phyloP scores from a whole-genome alignment of 495 filamentous ascomycete species.

The Talaromyces adpressus region DNA sequence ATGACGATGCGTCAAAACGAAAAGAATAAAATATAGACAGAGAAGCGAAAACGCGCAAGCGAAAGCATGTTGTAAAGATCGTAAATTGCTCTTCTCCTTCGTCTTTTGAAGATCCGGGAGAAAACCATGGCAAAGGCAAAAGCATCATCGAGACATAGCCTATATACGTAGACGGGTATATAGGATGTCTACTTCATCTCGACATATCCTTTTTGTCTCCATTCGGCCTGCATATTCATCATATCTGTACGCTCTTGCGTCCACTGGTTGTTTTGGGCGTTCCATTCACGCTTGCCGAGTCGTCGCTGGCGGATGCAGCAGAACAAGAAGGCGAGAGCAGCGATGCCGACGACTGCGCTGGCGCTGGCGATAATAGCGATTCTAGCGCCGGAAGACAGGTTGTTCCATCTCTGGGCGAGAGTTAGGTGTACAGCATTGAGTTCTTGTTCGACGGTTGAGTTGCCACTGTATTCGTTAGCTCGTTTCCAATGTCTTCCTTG shows the following conservation, averaged over 20 bases:
- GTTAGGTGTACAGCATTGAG: constrained; percentile 32
- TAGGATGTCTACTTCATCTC: constrained; percentile 8
- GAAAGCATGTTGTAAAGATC: not conserved
- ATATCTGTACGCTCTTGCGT: constrained; percentile 58
- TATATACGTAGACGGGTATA: not conserved
- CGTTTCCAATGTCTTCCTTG: constrained; percentile 1
- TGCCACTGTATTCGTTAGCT: constrained; percentile 40
- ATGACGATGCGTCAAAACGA: not conserved
- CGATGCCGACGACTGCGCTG: constrained; percentile 43
- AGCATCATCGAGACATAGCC: not conserved
- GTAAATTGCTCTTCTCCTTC: not conserved
- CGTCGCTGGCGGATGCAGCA: constrained; percentile 63
- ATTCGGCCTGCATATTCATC: constrained; percentile 44
- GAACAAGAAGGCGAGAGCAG: constrained; percentile 41
- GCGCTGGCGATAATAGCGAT: constrained; percentile 51
- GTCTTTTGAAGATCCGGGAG: not conserved
- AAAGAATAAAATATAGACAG: not conserved
- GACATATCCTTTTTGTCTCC: constrained; percentile 29
- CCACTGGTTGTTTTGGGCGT: constrained; percentile 45
- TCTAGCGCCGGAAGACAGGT: constrained; percentile 45
- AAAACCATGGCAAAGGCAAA: not conserved
- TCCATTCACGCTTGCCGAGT: constrained; percentile 56
- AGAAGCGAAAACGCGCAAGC: not conserved
- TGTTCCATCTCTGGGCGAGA: constrained; percentile 49
- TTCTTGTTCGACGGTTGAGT: constrained; percentile 46